Evolutionary conservation across 495 filamentous ascomycete genomes (phyloP).

Genomic region (Hypoxylon trugodes): DNA sequence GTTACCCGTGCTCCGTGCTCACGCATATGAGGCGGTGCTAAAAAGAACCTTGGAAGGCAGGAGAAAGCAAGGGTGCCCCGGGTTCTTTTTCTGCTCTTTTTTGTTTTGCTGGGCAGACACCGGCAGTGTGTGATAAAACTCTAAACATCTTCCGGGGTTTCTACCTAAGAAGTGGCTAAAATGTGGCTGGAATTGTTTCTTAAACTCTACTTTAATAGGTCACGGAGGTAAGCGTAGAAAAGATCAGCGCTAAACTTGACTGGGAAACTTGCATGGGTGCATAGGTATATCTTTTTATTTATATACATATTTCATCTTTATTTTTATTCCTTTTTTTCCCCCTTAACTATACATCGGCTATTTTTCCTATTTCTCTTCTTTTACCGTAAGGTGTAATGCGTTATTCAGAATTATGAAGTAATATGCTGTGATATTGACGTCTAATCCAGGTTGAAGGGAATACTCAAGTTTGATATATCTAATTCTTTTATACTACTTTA

Average conservation of each 20-base stretch:
- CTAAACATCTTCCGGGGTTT: neutral
- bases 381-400: too few species aligned
- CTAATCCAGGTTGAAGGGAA: too few species aligned
- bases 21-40: constrained; percentile 14
- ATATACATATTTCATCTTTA: too few species aligned
- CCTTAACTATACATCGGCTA: neutral
- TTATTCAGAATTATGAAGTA: too few species aligned
- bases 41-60: too few species aligned
- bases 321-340: constrained; percentile 7
- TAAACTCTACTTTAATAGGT: too few species aligned
- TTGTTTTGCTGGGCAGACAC: neutral
- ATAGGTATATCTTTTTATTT: too few species aligned
- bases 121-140: neutral
- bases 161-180: constrained; percentile 20
- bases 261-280: constrained; percentile 9
- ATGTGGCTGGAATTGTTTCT: constrained; percentile 24
- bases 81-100: too few species aligned
- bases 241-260: constrained; percentile 6
- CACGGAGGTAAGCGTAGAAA: constrained; percentile 12
- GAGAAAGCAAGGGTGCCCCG: too few species aligned
- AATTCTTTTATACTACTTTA: too few species aligned
- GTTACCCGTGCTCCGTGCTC: neutral
- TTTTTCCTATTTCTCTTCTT: neutral
- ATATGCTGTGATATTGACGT: too few species aligned
- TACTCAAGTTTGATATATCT: too few species aligned